Evolutionary conservation across 2,329 filamentous ascomycete species (phyloP), one percentile per base, ranked within the genome.

Genomic region (Rhytidhysteron rufulum): DNA sequence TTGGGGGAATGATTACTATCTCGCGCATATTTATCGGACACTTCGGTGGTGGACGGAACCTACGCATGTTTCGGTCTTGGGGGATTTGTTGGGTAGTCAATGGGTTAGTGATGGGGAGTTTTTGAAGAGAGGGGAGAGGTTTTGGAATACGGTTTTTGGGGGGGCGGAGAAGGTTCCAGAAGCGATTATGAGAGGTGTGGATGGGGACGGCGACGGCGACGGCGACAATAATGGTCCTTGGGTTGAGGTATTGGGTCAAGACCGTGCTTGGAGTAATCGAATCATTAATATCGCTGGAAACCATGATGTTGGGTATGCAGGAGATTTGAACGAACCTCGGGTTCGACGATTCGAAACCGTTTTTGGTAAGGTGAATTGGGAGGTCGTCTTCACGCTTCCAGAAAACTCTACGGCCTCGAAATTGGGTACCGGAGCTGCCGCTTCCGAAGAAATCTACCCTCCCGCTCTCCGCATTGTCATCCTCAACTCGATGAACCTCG

Each of bases 281-380:
- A 75, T 96, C 48, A 88, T 98, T 61, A 94, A 95, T 52, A 80
- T 97, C 19, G 89, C 83, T 0, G 93, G 93, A 1, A 98, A 98
- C 58, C 93, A 98, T 61, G 93, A 98, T 63, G 83, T 98, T 57
- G 93, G 93, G 24, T 98, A 98, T 62, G 88, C 90, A 0, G 93
- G 93, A 3, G 93, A 98, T 63, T 76, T 97, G 45, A 88, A 85
- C 30, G 69, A 75, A n/a, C 74, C 80, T 45, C 80, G 89, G 3
- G 73, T 96, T 40, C 72, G 79, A 20, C 79, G 93, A 1, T 98
- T 97, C 60, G 89, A 95, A 67, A 74, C 77, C 17, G 78, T 79
- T 2, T 98, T 95, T 69, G 93, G 93, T 41, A 86, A 82, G 49
- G 81, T 86, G 15, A 95, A 97, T 63, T 98, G 95, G 76, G 89